Evolutionary conservation across 2,329 filamentous ascomycete species (phyloP), one percentile per base, ranked within the genome.

Genomic region (Xylariaceae sp.): DNA sequence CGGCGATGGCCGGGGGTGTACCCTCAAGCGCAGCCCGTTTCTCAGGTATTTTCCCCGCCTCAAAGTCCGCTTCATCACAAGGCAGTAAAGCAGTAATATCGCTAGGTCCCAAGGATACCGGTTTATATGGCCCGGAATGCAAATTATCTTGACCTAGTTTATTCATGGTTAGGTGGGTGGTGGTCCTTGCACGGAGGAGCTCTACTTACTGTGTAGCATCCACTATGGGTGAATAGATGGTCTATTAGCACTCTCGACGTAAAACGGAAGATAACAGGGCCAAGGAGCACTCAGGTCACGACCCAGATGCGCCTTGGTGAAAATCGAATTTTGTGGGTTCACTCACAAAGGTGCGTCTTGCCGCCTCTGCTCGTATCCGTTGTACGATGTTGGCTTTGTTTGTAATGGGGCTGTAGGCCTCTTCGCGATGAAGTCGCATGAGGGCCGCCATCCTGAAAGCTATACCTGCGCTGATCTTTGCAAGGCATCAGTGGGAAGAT

Each of bases 41-140:
- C 22, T 65, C 63, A 1, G 80, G 80, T n/a, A 75, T 69, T 18
- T 68, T 64, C 9, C 78, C 78, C 9, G 68, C 65, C 7, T 73
- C 72, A 59, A 81, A 83, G 51, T 81, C 76, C 0, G 71, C 67
- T 60, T 83, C 80, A 53, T 77, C 72, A 61, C 77, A 74, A 0
- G 80, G 80, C 1, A 83, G 71, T 19, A 81, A 69, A 1, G 79
- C 70, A 0, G 78, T 81, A 41, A 83, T 82, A 55, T 83, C 79
- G 32, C 72, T 71, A 3, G 77, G 75, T 5, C 74, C 72, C 3
- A 83, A 69, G 0, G 78, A 77, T 2, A 80, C 71, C 2, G 79
- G 78, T 10, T 77, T 78, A 29, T 71, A 68, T 2, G 77, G 76
- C 0, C 78, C 76, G 0, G 78, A 80, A 56, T 81, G 77, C 21